Conservation (phyloP, 2,329 filamentous ascomycete genomes). For the Leptoxyphium fumago region DNA sequence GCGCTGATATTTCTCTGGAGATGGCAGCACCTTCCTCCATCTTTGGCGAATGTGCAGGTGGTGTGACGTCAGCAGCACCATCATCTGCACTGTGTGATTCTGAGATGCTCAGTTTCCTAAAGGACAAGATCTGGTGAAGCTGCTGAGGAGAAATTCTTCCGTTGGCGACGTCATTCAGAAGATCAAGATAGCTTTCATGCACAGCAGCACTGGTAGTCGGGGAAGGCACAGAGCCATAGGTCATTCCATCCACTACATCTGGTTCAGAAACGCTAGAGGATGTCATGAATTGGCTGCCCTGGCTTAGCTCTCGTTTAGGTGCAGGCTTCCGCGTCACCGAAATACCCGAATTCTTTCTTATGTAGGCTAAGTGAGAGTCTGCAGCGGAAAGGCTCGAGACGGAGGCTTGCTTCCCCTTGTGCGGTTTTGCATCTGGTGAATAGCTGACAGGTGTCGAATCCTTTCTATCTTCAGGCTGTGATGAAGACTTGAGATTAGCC, state of each 20-base stretch:
- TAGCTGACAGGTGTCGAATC: neutral
- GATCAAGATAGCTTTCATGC: conserved; percentile 2
- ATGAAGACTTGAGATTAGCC: neutral
- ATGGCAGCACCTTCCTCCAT: neutral
- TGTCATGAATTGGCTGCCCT: neutral
- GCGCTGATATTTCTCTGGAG: neutral
- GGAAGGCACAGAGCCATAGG: neutral
- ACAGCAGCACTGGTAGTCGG: conserved; percentile 1
- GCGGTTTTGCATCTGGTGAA: neutral
- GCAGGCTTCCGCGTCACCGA: neutral
- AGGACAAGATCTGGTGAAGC: conserved; percentile 3
- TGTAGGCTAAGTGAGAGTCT: neutral
- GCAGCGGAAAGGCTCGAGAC: neutral
- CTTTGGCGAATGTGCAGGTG: neutral
- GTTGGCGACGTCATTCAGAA: conserved; percentile 6
- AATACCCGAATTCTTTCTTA: neutral
- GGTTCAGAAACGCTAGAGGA: neutral
- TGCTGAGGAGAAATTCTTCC: conserved; percentile 6
- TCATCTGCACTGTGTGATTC: neutral
- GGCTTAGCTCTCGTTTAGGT: neutral
- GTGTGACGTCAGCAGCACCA: neutral
- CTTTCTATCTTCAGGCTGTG: neutral
- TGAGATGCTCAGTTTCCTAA: neutral
- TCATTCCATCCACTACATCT: neutral
- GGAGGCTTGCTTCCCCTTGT: neutral